Base-by-base conservation (phyloP, 768 basidiomycete genomes). In the Thelephora ganbajun region DNA sequence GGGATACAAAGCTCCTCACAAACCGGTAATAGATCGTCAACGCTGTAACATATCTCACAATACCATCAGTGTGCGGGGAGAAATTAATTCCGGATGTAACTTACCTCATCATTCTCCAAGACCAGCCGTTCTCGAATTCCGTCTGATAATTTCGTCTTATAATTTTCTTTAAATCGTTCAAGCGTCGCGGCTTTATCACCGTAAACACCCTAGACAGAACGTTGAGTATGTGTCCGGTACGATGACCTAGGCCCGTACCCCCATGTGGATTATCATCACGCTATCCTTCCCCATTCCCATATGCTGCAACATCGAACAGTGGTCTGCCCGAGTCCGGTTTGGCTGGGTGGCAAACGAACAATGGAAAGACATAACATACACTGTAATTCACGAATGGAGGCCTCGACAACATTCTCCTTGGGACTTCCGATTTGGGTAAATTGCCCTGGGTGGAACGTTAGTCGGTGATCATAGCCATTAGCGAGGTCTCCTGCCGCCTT, bases 81-180 rank as follows among this genome's bases (percentile, higher is more conserved):
- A 46, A n/a, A 36, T 46, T 14, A 22, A n/a, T 2, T 14, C 33
- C 23, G 14, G 34, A 7, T 16, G 37, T 16, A 33, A 57, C 66
- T 36, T 48, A 85, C 87, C 68, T 97, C 93, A 53, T 96, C 93
- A 51, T 96, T 97, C 63, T 97, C 93, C n/a, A 92, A 68, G 1
- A 90, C 91, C 18, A 93, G 61, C 41, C 93, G 71, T 12, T 71
- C 71, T 51, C 83, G 76, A 49, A 89, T 78, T 19, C 74, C 72
- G 18, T 73, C 64, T 6, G 79, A 69, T 35, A 90, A 70, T n/a
- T 62, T 56, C 9, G 72, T 68, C 43, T 59, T 64, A 49, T 88
- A 83, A 12, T 80, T 83, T 50, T 74, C 67, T 59, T 80, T 84
- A 59, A 94, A 76, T 7, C 93, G 75, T 19, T 66, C 67, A 1